A percentile compares a stretch with the other conserved stretches of the same genome.
phyloP scores from a whole-genome alignment of 192 early-diverging fungal genomes.

The Coemansia sp. region DNA sequence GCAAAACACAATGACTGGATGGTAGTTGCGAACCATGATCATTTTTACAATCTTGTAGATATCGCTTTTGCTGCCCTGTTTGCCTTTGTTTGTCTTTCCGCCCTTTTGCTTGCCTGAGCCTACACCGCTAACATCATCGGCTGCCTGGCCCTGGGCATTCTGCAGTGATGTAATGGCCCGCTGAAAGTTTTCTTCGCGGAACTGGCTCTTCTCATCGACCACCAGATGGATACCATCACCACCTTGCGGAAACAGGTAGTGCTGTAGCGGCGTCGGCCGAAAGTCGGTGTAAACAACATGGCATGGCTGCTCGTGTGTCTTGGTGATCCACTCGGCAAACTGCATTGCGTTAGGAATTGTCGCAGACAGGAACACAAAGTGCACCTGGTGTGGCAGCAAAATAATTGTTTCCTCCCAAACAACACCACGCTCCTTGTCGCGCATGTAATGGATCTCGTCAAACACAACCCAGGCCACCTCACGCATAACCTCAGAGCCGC shows the following conservation, averaged over 20 bases:
- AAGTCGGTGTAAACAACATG: conserved; percentile 98
- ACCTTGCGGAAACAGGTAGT: conserved; percentile 90
- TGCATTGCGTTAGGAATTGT: conserved; percentile 99
- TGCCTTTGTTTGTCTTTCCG: conserved; percentile 57
- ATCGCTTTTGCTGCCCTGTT: conserved; percentile 67
- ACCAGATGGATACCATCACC: conserved; percentile 94
- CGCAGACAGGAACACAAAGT: conserved; percentile 93
- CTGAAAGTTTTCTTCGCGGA: conserved; percentile 96
- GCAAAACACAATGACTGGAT: conserved; percentile 98
- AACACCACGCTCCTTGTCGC: conserved; percentile 95
- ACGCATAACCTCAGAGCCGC: conserved; percentile 92
- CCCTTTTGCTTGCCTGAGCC: conserved; percentile 57
- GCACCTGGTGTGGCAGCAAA: conserved; percentile 87
- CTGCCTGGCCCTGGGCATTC: conserved; percentile 62
- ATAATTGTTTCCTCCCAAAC: conserved; percentile 99
- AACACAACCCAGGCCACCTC: conserved; percentile 98
- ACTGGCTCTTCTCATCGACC: conserved; percentile 93
- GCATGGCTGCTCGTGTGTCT: conserved; percentile 93
- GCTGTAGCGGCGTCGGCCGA: conserved; percentile 95
- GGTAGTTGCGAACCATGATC: conserved; percentile 92
- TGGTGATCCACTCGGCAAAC: conserved; percentile 98
- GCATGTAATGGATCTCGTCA: conserved; percentile 99
- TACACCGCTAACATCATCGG: conserved; percentile 50
- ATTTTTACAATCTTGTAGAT: conserved; percentile 94
- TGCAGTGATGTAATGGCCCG: conserved; percentile 75